These are phyloP conservation scores for Annona squamosa DNA, from an alignment of 164 flowering plant genomes.

Conservation along the genomic window DNA sequence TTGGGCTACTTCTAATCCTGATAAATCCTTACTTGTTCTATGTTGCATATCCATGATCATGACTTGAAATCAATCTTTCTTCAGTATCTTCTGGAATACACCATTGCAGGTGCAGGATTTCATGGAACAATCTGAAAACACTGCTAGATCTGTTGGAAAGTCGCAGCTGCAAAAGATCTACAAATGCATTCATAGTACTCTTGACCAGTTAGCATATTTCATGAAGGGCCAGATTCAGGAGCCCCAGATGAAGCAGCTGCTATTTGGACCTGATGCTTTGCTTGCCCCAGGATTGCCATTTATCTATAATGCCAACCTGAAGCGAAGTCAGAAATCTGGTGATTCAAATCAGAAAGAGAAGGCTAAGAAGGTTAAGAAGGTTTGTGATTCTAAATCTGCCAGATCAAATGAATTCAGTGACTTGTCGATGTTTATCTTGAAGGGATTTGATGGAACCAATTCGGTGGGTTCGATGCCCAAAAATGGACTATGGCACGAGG, in stretches of 20 bases:
- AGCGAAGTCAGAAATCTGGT: slow-evolving; percentile 15
- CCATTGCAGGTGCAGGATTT: slow-evolving; percentile 52
- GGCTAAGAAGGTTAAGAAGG: slow-evolving; percentile 10
- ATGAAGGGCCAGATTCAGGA: slow-evolving; percentile 25
- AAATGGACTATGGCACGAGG: not conserved
- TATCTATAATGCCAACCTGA: slow-evolving; percentile 2
- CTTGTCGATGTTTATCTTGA: not conserved
- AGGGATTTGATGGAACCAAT: not conserved
- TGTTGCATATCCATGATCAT: not conserved
- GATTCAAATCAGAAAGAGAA: not conserved
- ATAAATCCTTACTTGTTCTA: not conserved
- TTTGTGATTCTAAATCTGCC: slow-evolving; percentile 7
- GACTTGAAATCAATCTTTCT: not conserved
- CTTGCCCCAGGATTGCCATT: not conserved
- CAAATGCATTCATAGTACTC: slow-evolving; percentile 31
- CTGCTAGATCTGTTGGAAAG: slow-evolving; percentile 45
- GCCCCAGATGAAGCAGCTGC: slow-evolving; percentile 15
- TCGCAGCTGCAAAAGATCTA: slow-evolving; percentile 29
- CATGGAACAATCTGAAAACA: slow-evolving; percentile 41
- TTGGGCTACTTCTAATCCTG: not conserved
- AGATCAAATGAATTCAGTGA: not conserved
- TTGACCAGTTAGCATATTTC: slow-evolving; percentile 26
- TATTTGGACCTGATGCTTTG: slow-evolving; percentile 28
- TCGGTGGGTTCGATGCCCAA: not conserved
- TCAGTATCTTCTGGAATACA: too few relatives aligned